phyloP scores from a whole-genome alignment of 768 basidiomycete species.

The Pleurotus tuber-regium region DNA sequence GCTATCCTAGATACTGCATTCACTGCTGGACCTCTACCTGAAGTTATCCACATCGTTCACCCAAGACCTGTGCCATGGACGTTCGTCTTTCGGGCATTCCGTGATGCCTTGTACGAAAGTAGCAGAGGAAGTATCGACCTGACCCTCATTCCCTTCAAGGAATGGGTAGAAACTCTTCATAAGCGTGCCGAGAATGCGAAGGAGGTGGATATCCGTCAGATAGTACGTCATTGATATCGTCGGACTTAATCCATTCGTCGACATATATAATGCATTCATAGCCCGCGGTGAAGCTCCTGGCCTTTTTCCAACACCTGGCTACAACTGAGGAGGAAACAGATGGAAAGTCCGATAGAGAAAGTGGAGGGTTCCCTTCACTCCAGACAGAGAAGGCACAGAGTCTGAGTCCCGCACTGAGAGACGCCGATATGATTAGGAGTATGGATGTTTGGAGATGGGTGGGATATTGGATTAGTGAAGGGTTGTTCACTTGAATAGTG shows the following conservation, averaged over 20 bases:
- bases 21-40: slow-evolving; percentile 13
- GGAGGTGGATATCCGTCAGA: not conserved
- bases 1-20: slow-evolving; percentile 30
- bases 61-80: slow-evolving; percentile 32
- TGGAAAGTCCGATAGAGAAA: slow-evolving; percentile 14
- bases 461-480: slow-evolving; percentile 32
- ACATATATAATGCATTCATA: slow-evolving; percentile 12
- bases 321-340: slow-evolving; percentile 1
- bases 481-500: slow-evolving; percentile 18
- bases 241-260: not conserved
- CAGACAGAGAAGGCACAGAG: slow-evolving; percentile 23
- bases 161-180: slow-evolving; percentile 20
- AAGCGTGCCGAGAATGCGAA: not conserved
- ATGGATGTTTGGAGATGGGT: slow-evolving; percentile 32
- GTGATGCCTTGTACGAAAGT: slow-evolving; percentile 15
- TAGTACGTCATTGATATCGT: not conserved
- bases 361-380: slow-evolving; percentile 24
- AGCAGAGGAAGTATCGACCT: not conserved
- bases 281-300: slow-evolving; percentile 34
- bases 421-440: slow-evolving; percentile 21
- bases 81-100: slow-evolving; percentile 10
- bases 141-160: slow-evolving; percentile 16
- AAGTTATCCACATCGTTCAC: slow-evolving; percentile 32
- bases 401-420: slow-evolving; percentile 31
- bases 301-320: slow-evolving; percentile 21